phyloP scores from a whole-genome alignment of 2,329 filamentous ascomycete species.

The Trichoderma sp. region DNA sequence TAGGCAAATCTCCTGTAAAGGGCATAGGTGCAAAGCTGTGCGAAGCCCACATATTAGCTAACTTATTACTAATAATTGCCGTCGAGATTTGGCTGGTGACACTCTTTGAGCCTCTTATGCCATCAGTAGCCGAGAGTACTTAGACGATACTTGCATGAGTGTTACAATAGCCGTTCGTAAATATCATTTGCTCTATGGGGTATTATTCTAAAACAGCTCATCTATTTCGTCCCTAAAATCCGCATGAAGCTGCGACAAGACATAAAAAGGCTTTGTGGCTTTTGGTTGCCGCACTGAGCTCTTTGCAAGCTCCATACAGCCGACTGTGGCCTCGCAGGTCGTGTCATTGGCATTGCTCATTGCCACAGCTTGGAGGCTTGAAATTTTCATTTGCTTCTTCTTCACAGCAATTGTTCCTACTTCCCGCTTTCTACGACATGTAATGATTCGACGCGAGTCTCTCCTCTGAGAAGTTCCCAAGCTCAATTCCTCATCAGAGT shows the following conservation, averaged over 20 bases:
- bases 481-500: neutral
- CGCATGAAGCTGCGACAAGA: neutral
- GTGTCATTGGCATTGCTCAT: neutral
- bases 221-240: slow-evolving; percentile 10
- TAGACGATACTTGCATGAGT: neutral
- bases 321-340: neutral
- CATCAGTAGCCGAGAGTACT: neutral
- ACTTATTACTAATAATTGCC: neutral
- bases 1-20: neutral
- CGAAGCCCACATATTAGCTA: neutral
- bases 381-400: neutral
- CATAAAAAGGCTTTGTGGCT: neutral
- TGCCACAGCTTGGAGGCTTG: neutral
- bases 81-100: neutral
- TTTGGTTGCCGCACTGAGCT: neutral
- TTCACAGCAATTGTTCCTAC: neutral
- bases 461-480: neutral
- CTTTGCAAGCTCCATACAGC: neutral
- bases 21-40: neutral
- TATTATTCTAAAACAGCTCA: slow-evolving; percentile 5
- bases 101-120: neutral
- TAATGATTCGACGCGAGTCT: neutral
- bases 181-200: neutral
- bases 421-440: neutral
- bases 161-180: neutral